Percentiles rank a stretch among this genome's conserved stretches.
These are phyloP conservation scores for Hyaloperonospora arabidopsidis DNA, from an alignment of 352 stramenopile species.

Conservation along the genomic window DNA sequence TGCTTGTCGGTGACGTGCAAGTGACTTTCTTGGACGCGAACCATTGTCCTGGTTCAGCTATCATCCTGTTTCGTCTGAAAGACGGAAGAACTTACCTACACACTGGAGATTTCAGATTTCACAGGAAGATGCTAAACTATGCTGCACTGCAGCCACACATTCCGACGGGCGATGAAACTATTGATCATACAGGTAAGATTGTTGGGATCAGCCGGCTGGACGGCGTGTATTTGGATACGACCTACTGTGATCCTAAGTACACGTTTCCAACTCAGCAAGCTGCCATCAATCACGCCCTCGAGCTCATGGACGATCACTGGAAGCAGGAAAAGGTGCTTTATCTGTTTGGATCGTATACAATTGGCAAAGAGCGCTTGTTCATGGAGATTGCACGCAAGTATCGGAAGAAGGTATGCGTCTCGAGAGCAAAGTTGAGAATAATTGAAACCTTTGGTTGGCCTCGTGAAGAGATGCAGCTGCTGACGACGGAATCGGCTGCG, in stretches of 20 bases:
- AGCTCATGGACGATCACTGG: constrained; percentile 47
- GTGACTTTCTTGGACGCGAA: constrained; percentile 95
- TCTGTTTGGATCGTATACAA: constrained; percentile 94
- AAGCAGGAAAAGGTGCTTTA: constrained; percentile 79
- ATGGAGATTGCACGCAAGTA: constrained; percentile 86
- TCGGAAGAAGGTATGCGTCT: constrained; percentile 70
- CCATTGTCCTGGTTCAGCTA: constrained; percentile 92
- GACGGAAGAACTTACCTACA: constrained; percentile 86
- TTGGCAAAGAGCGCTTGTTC: constrained; percentile 96
- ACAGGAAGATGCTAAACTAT: constrained; percentile 66
- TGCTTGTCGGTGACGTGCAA: constrained; percentile 77
- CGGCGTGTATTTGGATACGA: constrained; percentile 94
- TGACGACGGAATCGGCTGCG: constrained; percentile 76
- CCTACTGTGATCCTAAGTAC: constrained; percentile 94
- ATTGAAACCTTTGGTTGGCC: constrained; percentile 85
- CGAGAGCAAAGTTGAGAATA: constrained; percentile 73
- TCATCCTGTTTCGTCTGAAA: constrained; percentile 90
- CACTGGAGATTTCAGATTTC: constrained; percentile 84
- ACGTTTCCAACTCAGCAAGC: constrained; percentile 86
- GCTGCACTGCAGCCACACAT: constrained; percentile 44
- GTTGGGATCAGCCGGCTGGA: constrained; percentile 39
- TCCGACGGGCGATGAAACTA: constrained; percentile 17
- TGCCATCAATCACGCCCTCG: constrained; percentile 50
- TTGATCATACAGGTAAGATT: constrained; percentile 25
- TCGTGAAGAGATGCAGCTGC: constrained; percentile 59